Base-by-base conservation (phyloP, 2,329 filamentous ascomycete species). In the Xylariaceae sp. region DNA sequence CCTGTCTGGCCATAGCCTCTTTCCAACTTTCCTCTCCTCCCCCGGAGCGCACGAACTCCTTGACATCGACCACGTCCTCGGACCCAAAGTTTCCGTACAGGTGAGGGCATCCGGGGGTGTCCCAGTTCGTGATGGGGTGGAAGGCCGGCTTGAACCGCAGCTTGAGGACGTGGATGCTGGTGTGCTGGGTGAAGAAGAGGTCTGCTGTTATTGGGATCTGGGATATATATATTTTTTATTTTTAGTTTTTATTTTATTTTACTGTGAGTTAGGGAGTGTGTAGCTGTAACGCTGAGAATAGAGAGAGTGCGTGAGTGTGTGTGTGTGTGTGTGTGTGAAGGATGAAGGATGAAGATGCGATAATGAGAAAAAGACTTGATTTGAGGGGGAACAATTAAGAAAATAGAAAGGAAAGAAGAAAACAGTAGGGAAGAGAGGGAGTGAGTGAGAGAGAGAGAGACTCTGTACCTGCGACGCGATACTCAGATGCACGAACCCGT, bases 401-500 rank as follows among this genome's bases (percentile, higher is more conserved):
- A 24, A 24, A 11, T 7, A 24, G 21, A 24, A 24, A 24, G 31
- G 16, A 32, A 18, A 32, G 31, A 18, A 9, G 31, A 32, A 15
- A 24, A 28, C 9, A n/a, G 30, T 4, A 17, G 30, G 12, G 12
- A 9, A 1, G 21, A 13, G 31, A 16, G 28, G 18, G 11, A 24
- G 21, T 6, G 21, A 24, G 21, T 7, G 11, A 24, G 21, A 11
- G 21, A 11, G 11, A 24, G 21, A 24, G 21, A n/a, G n/a, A n/a
- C n/a, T n/a, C n/a, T 55, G 50, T 54, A 73, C 73, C 64, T 81
- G 78, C 26, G 60, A 59, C 2, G 70, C 66, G 0, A 71, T 74
- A 53, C 76, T 81, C 12, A 82, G 57, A 50, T 82, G 78, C 21
- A 82, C 64, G 58, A 78, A 82, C 34, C 76, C 76, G 53, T 81